Conservation (phyloP, 768 basidiomycete genomes). For the Inosperma sp. region DNA sequence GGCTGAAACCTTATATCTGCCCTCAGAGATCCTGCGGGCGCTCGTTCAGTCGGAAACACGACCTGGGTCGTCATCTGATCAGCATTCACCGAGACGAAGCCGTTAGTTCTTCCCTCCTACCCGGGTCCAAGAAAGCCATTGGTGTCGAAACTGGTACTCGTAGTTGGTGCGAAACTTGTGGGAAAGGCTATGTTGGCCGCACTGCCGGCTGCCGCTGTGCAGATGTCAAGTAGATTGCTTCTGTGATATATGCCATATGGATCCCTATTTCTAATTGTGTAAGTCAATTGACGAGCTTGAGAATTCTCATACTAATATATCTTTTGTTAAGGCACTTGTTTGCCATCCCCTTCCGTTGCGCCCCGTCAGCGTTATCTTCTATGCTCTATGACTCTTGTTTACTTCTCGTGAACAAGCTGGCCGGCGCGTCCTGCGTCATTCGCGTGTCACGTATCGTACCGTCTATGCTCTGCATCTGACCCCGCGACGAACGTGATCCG, state of each 20-base stretch:
- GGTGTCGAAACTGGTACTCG: slow-evolving; percentile 64
- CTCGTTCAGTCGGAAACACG: slow-evolving; percentile 92
- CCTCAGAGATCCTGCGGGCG: slow-evolving; percentile 81
- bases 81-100: slow-evolving; percentile 78
- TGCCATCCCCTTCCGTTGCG: slow-evolving; percentile 22
- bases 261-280: slow-evolving; percentile 30
- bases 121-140: slow-evolving; percentile 45
- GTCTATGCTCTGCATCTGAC: slow-evolving; percentile 49
- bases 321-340: slow-evolving; percentile 23
- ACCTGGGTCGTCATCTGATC: slow-evolving; percentile 83
- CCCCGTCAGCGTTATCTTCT: slow-evolving; percentile 25
- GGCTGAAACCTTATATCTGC: slow-evolving; percentile 85
- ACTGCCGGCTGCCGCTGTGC: slow-evolving; percentile 55
- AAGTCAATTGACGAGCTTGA: slow-evolving; percentile 12
- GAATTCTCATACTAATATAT: slow-evolving; percentile 8
- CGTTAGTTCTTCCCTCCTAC: slow-evolving; percentile 39
- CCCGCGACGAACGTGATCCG: slow-evolving; percentile 66
- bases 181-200: slow-evolving; percentile 60
- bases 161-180: slow-evolving; percentile 71
- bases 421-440: slow-evolving; percentile 47
- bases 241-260: slow-evolving; percentile 8
- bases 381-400: slow-evolving; percentile 20
- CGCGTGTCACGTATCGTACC: slow-evolving; percentile 65
- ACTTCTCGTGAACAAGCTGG: slow-evolving; percentile 23
- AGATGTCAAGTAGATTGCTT: slow-evolving; percentile 52